Evolutionary conservation across 2,329 filamentous ascomycete genomes (phyloP).

Genomic region (Colletotrichum noveboracense): DNA sequence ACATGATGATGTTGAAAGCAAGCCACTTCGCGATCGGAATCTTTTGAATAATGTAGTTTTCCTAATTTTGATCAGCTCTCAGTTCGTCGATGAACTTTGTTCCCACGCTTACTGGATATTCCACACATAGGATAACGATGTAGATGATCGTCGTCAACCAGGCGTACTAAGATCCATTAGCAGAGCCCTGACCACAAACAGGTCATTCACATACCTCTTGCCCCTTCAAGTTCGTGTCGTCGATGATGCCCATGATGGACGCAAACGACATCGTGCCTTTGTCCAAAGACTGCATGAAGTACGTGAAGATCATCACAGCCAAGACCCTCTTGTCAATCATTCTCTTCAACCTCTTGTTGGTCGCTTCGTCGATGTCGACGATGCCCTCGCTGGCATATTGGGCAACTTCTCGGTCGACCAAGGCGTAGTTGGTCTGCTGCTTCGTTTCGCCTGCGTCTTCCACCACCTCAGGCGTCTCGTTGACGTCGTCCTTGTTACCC

Average conservation of each 20-base stretch:
- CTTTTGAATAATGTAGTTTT: slow-evolving; percentile 37
- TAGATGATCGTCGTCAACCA: slow-evolving; percentile 43
- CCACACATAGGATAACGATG: slow-evolving; percentile 45
- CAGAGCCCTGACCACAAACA: not conserved
- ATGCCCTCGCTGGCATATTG: slow-evolving; percentile 19
- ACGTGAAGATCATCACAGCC: slow-evolving; percentile 56
- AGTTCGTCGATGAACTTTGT: too few relatives aligned
- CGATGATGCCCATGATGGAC: slow-evolving; percentile 30
- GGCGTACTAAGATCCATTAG: slow-evolving; percentile 31
- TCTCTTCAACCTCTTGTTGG: slow-evolving; percentile 55
- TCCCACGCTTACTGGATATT: slow-evolving; percentile 41
- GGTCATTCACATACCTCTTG: slow-evolving; percentile 19
- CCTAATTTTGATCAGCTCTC: not conserved
- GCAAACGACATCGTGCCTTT: slow-evolving; percentile 32
- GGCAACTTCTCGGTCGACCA: slow-evolving; percentile 12
- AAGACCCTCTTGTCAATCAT: slow-evolving; percentile 53
- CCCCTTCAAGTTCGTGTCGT: slow-evolving; percentile 36
- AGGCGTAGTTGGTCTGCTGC: slow-evolving; percentile 4
- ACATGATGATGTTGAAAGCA: slow-evolving; percentile 43
- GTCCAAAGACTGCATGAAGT: slow-evolving; percentile 45
- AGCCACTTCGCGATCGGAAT: slow-evolving; percentile 43
- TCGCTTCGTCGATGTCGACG: slow-evolving; percentile 52
- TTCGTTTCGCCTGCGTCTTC: not conserved
- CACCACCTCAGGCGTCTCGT: not conserved
- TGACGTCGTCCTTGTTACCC: not conserved